Base-by-base conservation (phyloP, 2,329 filamentous ascomycete genomes). In the Talaromyces atroroseus region DNA sequence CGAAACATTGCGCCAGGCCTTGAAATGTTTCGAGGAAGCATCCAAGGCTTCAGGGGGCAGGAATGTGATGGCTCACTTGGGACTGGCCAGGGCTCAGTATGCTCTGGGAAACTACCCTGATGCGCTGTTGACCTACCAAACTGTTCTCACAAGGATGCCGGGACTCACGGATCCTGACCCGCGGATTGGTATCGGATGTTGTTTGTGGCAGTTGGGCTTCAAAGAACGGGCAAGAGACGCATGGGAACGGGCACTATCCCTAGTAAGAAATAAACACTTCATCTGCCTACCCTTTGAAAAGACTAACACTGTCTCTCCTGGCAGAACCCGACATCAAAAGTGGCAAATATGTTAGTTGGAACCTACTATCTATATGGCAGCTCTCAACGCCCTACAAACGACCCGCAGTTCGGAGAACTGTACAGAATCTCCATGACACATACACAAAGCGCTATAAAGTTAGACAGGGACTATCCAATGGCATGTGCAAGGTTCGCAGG, bases 371-470 rank as follows among this genome's bases (percentile, higher is more conserved):
- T 99, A 36, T 88, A 96, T 66, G 82, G 88, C 53, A 96, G 90
- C 68, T 87, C 90, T 26, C 88, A 89, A 59, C 86, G 92, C 58
- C 82, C 89, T 1, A 89, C 89, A 8, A 90, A 88, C 63, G 90
- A 94, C 67, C 87, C 91, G 3, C 85, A 90, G 51, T 99, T 99
- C 68, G 83, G 88, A 51, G 82, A 80, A 32, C 78, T 95, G 10
- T 97, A 96, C 78, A 95, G 90, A 71, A 91, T 89, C 69, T 92
- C 92, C 38, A 96, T 97, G 85, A 94, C 88, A 1, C 96, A 95
- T 73, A 95, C 91, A 0, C 91, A 95, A 67, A 94, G 89, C 63
- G 89, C 94, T 0, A 95, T 95, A 77, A 96, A 96, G 74, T 76
- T 92, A 34, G 92, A 97, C 76, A 95, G 94, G 72, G 88, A 91